Percentiles rank a stretch among this genome's conserved stretches.
phyloP scores from a whole-genome alignment of 371 early-diverging fungal species.

The Mucor irregularis region DNA sequence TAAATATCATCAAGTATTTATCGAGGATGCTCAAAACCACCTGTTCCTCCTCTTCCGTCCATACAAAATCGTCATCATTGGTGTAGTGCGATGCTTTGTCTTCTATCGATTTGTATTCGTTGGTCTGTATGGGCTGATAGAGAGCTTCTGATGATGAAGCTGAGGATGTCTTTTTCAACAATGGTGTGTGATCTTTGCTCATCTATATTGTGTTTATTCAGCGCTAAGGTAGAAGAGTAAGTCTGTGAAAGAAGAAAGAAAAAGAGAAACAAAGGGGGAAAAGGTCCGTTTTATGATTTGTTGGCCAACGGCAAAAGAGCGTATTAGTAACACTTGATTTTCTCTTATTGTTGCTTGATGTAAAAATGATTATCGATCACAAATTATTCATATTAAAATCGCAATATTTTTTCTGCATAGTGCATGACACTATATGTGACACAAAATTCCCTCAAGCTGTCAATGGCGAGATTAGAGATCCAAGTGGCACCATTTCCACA shows the following conservation, averaged over 20 bases:
- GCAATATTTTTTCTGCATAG: not conserved
- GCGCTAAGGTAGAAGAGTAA: too few species aligned
- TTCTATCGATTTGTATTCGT: too few species aligned
- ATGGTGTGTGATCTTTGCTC: not conserved
- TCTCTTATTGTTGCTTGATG: too few species aligned
- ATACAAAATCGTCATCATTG: constrained; percentile 7
- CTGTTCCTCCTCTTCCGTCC: constrained; percentile 17
- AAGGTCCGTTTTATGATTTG: too few species aligned
- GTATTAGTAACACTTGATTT: too few species aligned
- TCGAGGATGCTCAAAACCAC: constrained; percentile 15
- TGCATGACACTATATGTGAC: not conserved
- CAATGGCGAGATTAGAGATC: constrained; percentile 7
- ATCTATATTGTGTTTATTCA: too few species aligned
- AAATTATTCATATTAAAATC: not conserved
- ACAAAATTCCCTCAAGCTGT: constrained; percentile 8
- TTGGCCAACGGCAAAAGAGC: too few species aligned
- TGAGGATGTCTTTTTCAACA: not conserved
- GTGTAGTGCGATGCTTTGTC: not conserved
- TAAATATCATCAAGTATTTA: constrained; percentile 15
- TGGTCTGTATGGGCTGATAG: not conserved
- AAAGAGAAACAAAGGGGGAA: too few species aligned
- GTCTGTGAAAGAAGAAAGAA: too few species aligned
- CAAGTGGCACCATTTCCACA: constrained; percentile 1
- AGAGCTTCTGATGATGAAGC: not conserved
- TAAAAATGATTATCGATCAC: not conserved